A percentile compares a stretch with the other conserved stretches of the same genome.
Conservation (phyloP, 108 stramenopile species). For the Pseudonitzschia pungens region DNA sequence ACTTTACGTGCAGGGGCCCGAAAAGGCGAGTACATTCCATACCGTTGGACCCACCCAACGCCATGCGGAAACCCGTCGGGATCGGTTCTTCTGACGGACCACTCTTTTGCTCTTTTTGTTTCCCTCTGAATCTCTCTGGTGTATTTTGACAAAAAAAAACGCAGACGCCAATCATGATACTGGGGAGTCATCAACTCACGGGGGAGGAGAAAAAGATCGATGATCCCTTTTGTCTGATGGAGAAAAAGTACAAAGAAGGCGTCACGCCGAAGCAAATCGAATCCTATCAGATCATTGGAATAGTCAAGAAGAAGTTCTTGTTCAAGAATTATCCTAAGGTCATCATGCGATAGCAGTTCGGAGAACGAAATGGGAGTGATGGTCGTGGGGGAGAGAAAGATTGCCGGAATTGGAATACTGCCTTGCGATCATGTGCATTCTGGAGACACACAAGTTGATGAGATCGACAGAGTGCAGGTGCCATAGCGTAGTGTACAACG, state of each 20-base stretch:
- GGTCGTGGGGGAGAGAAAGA: neutral
- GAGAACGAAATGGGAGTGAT: neutral
- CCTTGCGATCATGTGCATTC: too few species aligned
- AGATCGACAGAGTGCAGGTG: too few species aligned
- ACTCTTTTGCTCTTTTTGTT: neutral
- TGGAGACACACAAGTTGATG: too few species aligned
- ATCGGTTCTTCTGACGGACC: neutral
- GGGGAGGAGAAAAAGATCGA: conserved; percentile 55
- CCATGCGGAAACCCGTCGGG: neutral
- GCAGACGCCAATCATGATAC: conserved; percentile 57
- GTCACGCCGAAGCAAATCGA: conserved; percentile 16
- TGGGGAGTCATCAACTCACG: conserved; percentile 71
- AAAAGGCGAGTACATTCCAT: conserved; percentile 19
- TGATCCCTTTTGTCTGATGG: conserved; percentile 69
- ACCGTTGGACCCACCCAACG: neutral
- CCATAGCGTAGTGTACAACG: too few species aligned
- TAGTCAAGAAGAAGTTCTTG: conserved; percentile 64
- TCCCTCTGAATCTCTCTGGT: too few species aligned
- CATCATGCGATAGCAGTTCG: conserved; percentile 60
- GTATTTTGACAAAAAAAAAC: neutral
- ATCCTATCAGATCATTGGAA: conserved; percentile 54
- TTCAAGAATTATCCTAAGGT: conserved; percentile 77
- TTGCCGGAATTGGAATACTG: neutral
- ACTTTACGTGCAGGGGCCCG: neutral
- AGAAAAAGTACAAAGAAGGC: conserved; percentile 31